Base-by-base conservation (phyloP, 345 rosid genomes). In the Camelina sativa region DNA sequence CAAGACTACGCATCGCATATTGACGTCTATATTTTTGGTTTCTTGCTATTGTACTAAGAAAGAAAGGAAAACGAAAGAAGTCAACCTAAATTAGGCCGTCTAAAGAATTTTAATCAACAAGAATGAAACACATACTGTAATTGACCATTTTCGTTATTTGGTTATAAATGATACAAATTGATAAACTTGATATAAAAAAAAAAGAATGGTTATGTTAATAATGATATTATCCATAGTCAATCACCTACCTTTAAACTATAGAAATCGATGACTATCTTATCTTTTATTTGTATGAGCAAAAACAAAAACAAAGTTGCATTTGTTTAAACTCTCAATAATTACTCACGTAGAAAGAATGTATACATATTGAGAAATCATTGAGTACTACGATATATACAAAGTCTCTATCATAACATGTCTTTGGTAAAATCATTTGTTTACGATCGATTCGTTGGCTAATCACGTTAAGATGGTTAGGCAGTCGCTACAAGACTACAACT, bases 381-480 rank as follows among this genome's bases (percentile, higher is more conserved):
- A 35, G 50, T 13, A 46, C 11, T 70, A 58, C 11, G 40, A 11
- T 16, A 40, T 23, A 74, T 50, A 11, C 54, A 30, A 75, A 59
- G 56, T 61, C n/a, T 61, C 20, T n/a, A 52, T 19, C 3, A 8
- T 40, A 51, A 23, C 43, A n/a, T 19, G 34, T 30, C 5, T 30
- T 12, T 34, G 22, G 40, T 12, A 15, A 35, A 37, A 70, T 25
- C 30, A 77, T 35, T 62, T 38, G 44, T 57, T 28, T 70, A 76
- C 9, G 4, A 55, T 71, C 54, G 56, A 71, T 71, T 77, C 48
- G 68, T 71, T 77, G 76, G 80, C 76, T 51, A 58, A 51, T 77
- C 76, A 77, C 73, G 76, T 77, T 77, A 50, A 8, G 16, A 71
- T 38, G 58, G 67, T 71, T 64, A 77, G 48, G 67, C 72, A 64